Conservation (phyloP, 768 basidiomycete species). For the Xerocomus potaroensis region DNA sequence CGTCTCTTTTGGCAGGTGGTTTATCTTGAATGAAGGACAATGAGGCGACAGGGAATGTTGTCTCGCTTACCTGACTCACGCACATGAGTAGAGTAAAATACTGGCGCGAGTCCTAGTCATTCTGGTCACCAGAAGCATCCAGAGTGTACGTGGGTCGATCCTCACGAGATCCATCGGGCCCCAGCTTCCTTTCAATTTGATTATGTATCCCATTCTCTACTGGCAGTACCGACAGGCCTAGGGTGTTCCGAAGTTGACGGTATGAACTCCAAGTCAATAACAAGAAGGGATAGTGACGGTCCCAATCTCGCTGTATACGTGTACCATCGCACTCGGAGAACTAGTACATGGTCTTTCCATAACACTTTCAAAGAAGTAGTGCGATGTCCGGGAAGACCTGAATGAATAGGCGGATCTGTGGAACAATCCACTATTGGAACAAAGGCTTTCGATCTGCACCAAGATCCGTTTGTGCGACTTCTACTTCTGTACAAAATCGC, state of each 20-base stretch:
- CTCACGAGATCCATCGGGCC: slow-evolving; percentile 9
- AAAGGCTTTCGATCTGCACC: slow-evolving; percentile 5
- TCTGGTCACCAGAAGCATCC: not conserved
- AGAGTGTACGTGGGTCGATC: slow-evolving; percentile 4
- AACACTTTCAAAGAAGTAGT: slow-evolving; percentile 7
- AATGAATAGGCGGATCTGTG: slow-evolving; percentile 3
- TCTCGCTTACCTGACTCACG: not conserved
- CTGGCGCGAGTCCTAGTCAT: too few relatives aligned
- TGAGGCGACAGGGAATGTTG: not conserved
- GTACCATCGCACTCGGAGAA: slow-evolving; percentile 15
- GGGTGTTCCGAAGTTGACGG: slow-evolving; percentile 1
- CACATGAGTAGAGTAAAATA: too few relatives aligned
- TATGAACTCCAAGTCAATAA: slow-evolving; percentile 4
- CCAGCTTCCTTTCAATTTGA: slow-evolving; percentile 7
- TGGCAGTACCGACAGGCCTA: not conserved
- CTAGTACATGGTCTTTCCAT: slow-evolving; percentile 3
- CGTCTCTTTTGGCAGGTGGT: slow-evolving; percentile 10
- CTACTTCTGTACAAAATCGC: not conserved
- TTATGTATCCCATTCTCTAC: not conserved
- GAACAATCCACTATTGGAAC: not conserved
- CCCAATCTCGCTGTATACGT: not conserved
- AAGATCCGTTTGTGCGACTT: slow-evolving; percentile 13
- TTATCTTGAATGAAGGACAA: slow-evolving; percentile 5
- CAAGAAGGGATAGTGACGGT: not conserved
- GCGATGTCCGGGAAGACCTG: not conserved